phyloP scores from a whole-genome alignment of 345 rosid species.

The Euphorbia peplus region DNA sequence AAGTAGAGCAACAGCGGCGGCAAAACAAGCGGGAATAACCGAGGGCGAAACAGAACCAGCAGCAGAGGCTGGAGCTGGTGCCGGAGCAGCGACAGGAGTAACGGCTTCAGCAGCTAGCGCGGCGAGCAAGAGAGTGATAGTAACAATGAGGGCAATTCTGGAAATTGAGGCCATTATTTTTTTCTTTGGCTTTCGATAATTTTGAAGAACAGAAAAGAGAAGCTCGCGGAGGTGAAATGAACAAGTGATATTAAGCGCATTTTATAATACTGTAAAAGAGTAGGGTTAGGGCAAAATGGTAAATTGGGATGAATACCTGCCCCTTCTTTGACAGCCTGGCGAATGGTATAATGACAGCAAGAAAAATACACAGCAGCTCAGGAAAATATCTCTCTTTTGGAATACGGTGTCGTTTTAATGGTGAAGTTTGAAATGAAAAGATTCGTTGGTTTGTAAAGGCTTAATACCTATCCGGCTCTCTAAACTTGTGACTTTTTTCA shows the following conservation, averaged over 20 bases:
- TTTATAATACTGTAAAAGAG: no score
- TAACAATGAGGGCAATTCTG: slow-evolving; percentile 33
- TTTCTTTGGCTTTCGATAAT: no score
- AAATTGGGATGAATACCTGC: slow-evolving; percentile 22
- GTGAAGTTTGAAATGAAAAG: no score
- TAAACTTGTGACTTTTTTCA: no score
- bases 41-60: slow-evolving; percentile 45
- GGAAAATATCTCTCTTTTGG: not conserved
- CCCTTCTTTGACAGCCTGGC: slow-evolving; percentile 39
- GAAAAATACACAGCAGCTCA: no score
- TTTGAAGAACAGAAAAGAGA: no score
- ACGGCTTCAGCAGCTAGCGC: slow-evolving; percentile 33
- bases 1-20: slow-evolving; percentile 37
- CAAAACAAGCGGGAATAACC: slow-evolving; percentile 33
- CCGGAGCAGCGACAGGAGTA: slow-evolving; percentile 38
- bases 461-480: no score
- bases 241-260: not conserved
- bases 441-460: no score
- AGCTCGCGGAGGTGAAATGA: no score
- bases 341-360: slow-evolving; percentile 18
- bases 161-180: no score
- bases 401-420: no score
- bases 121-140: slow-evolving; percentile 29
- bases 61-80: slow-evolving; percentile 52
- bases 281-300: slow-evolving; percentile 4